A percentile compares a stretch with the other conserved stretches of the same genome.
phyloP scores from a whole-genome alignment of 2,329 filamentous ascomycete genomes.

The Aplosporella prunicola region DNA sequence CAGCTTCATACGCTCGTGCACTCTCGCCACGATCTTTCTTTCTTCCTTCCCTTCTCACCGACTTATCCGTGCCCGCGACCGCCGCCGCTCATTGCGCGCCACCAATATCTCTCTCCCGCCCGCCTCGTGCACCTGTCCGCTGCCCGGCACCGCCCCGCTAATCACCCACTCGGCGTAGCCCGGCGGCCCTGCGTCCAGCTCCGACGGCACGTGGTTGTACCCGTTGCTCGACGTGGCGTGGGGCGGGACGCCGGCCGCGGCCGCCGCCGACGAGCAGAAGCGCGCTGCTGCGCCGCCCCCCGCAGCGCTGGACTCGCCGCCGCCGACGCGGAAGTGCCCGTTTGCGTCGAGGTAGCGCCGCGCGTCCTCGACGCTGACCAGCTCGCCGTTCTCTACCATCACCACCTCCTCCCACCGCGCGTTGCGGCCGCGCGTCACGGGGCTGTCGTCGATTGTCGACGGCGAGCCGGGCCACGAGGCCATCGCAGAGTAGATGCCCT shows the following conservation, averaged over 20 bases:
- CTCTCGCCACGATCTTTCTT: too few species aligned
- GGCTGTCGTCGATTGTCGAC: background rate
- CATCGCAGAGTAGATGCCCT: background rate
- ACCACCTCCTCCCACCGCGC: conserved; percentile 10
- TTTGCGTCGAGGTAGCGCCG: background rate
- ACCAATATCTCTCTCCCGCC: conserved; percentile 2
- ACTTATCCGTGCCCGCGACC: too few species aligned
- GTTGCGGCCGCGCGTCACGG: background rate
- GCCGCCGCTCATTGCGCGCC: background rate
- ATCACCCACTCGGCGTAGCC: background rate
- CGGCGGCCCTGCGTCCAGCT: background rate
- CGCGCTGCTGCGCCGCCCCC: conserved; percentile 1
- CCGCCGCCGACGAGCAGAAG: background rate
- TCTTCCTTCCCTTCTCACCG: too few species aligned
- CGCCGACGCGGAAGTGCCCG: background rate
- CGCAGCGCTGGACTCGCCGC: background rate
- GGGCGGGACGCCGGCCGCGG: background rate
- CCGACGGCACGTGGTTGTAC: background rate
- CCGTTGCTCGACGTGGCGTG: too few species aligned
- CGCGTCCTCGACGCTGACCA: background rate
- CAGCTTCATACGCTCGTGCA: too few species aligned
- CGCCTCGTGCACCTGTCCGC: conserved; percentile 2
- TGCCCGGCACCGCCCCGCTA: background rate
- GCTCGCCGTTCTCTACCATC: conserved; percentile 3
- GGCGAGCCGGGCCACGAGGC: background rate